These are phyloP conservation scores for Azolla pinnata DNA, from an alignment of 75 land plant genomes.

Conservation along the genomic window DNA sequence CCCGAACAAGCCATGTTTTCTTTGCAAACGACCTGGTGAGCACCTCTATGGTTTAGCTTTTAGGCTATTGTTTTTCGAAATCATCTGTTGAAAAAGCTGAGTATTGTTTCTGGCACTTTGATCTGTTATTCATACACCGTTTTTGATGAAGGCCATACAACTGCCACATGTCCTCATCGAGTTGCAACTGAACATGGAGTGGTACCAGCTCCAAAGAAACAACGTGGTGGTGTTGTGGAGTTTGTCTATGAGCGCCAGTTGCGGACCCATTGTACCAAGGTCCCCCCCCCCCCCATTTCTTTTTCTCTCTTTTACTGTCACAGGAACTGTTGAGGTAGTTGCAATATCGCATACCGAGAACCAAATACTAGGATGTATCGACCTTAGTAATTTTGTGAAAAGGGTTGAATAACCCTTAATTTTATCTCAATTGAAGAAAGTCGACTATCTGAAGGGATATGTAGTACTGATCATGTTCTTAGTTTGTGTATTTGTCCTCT, in stretches of 20 bases:
- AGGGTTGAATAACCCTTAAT: too few species aligned
- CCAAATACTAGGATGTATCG: too few species aligned
- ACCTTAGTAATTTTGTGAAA: too few species aligned
- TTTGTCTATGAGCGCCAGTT: slow-evolving; percentile 75
- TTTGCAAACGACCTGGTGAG: slow-evolving; percentile 89
- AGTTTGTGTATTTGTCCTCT: too few species aligned
- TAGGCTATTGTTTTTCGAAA: background rate
- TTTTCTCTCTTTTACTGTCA: too few species aligned
- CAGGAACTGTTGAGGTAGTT: too few species aligned
- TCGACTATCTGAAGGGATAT: too few species aligned
- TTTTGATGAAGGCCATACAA: slow-evolving; percentile 72
- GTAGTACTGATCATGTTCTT: too few species aligned
- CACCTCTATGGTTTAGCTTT: background rate
- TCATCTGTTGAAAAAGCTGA: background rate
- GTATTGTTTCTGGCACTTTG: background rate
- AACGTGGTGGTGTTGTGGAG: slow-evolving; percentile 34
- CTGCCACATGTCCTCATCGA: slow-evolving; percentile 83
- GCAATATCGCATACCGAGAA: too few species aligned
- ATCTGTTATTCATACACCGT: too few species aligned
- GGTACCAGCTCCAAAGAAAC: slow-evolving; percentile 50
- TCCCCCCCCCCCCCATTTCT: too few species aligned
- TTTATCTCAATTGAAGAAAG: too few species aligned
- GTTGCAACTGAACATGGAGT: slow-evolving; percentile 85
- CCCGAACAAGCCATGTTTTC: slow-evolving; percentile 85
- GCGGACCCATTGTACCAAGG: slow-evolving; percentile 28